phyloP scores from a whole-genome alignment of 768 basidiomycete species.

The Tulasnella sp. region DNA sequence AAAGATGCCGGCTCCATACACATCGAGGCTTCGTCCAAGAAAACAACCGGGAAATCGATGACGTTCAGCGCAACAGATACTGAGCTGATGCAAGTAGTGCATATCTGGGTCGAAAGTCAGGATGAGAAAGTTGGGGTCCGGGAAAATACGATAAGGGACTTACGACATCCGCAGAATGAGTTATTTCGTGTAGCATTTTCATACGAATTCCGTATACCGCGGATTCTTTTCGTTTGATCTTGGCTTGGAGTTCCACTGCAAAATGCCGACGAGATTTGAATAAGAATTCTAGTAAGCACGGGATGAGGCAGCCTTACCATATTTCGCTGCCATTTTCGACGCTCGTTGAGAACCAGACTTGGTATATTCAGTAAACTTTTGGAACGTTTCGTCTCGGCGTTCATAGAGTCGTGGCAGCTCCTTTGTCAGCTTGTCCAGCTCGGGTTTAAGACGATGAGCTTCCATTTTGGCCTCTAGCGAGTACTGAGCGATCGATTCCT shows the following conservation, averaged over 20 bases:
- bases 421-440: conserved; percentile 39
- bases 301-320: conserved; percentile 33
- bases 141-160: not conserved
- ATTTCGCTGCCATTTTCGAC: not conserved
- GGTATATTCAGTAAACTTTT: conserved; percentile 52
- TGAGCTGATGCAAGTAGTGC: conserved; percentile 82
- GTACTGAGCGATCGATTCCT: conserved; percentile 51
- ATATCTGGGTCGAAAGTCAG: conserved; percentile 50
- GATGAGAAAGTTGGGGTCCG: not conserved
- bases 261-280: conserved; percentile 27
- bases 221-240: not conserved
- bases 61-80: conserved; percentile 62
- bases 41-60: conserved; percentile 87
- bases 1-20: conserved; percentile 90
- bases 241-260: not conserved
- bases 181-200: conserved; percentile 36
- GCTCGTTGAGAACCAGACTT: not conserved
- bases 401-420: conserved; percentile 56
- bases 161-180: conserved; percentile 36
- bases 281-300: conserved; percentile 33
- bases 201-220: not conserved
- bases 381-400: conserved; percentile 62
- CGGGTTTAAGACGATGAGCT: conserved; percentile 53
- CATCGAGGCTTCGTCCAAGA: conserved; percentile 94
- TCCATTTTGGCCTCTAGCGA: conserved; percentile 64